Base-by-base conservation (phyloP, 768 basidiomycete genomes). In the Tulasnella sp. region DNA sequence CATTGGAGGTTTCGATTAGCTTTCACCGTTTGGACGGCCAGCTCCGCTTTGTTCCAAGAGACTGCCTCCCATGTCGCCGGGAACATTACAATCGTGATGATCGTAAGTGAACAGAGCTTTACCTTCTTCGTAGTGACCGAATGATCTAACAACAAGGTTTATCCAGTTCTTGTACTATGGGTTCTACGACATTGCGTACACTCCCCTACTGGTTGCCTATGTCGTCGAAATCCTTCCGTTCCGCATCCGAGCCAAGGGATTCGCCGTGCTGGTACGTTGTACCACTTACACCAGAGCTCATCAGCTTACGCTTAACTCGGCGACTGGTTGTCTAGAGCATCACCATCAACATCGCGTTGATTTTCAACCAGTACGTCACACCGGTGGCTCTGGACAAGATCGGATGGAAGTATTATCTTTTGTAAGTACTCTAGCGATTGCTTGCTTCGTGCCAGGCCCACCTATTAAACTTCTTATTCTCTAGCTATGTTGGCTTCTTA, bases 351-450 rank as follows among this genome's bases (percentile, higher is more conserved):
- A 75, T 89, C 70, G 86, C 92, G 5, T 87, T 94, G 75, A 90
- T 95, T 79, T 92, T 95, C 81, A 94, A 93, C 78, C 92, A 92
- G 80, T 92, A 92, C 77, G 87, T 89, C 78, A 94, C 93, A 82
- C 92, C 91, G 37, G 85, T 92, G 78, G 91, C 90, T 36, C 82
- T 92, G 47, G 83, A 83, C 4, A 71, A 77, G 37, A 81, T 92
- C 59, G 82, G 78, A 71, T 92, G 91, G 91, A 91, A 88, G 77
- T 92, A 91, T 83, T 91, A 91, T 78, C 26, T 70, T n/a, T 70
- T 70, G 84, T 87, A 71, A 68, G 85, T 80, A 14, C 5, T 2
- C 9, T 3, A 22, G 26, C 4, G 6, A 29, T 2, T n/a, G 29
- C 29, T 26, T 26, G 42, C 5, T 9, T 5, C 65, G 22, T 26